Evolutionary conservation across 75 land plant species (phyloP), one percentile per base, ranked within the genome.

Genomic region (Picea glauca): DNA sequence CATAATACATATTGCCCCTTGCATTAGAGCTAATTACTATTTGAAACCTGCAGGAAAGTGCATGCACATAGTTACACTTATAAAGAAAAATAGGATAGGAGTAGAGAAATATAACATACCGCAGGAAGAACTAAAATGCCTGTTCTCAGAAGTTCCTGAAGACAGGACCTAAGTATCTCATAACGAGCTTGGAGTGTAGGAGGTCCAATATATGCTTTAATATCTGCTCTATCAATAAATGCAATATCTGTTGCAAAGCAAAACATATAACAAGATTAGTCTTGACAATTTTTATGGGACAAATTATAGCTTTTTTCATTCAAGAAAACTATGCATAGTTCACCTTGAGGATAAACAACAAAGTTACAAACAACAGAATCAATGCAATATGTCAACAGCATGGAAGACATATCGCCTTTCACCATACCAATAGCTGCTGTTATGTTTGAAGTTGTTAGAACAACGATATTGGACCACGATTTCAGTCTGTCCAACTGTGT

Each of bases 211-310:
- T 88, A 96, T 62, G 96, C 98, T 81, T 96, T 96, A 32, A 96
- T 91, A 75, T 96, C 98, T 60, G 98, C 98, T 58, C 98, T 84
- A 81, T 96, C 98, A 72, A 96, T 94, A 87, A 96, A 96, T 75
- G 98, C 98, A 86, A 96, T 87, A 79, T 96, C 98, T 96, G 92
- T 82, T 88, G 12, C 20, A 26, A 58, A 23, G 26, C 32, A 75
- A 26, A n/a, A 70, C 26, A 43, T 70, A 32, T 20, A 43, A 23
- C 43, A 46, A 70, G 74, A 70, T 20, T 70, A 14, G 18, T 76
- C 15, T 3, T 60, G 8, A 58, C 13, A 60, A 8, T 14, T 14
- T 65, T 17, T 50, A 50, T 12, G 12, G n/a, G 74, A 70, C 23
- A 70, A 65, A 65, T 20, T 4, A 70, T 14, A 70, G n/a, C 0